phyloP scores from a whole-genome alignment of 495 filamentous ascomycete species.

The Talaromyces thailandensis region DNA sequence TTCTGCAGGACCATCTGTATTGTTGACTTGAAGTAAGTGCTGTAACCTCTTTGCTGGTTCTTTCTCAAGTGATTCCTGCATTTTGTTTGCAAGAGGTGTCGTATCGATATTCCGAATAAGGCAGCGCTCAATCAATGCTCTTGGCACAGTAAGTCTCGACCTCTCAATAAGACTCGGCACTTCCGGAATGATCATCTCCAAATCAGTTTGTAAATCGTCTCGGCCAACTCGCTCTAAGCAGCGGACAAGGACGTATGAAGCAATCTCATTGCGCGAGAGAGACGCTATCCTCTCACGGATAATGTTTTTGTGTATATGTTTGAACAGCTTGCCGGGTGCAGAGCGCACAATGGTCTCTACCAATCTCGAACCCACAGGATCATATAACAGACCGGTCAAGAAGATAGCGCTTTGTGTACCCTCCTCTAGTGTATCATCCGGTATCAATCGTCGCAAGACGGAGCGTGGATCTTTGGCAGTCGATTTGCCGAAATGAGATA shows the following conservation, averaged over 20 bases:
- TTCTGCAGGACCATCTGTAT: conserved; percentile 20
- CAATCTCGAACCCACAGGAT: conserved; percentile 78
- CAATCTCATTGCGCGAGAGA: conserved; percentile 79
- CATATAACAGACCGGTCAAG: conserved; percentile 78
- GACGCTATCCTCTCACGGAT: conserved; percentile 68
- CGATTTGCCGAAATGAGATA: conserved; percentile 58
- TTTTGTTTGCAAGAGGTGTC: conserved; percentile 46
- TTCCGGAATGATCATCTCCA: conserved; percentile 58
- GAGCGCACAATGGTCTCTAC: conserved; percentile 74
- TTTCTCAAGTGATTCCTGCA: conserved; percentile 49
- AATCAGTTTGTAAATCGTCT: conserved; percentile 66
- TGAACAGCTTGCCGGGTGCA: conserved; percentile 83
- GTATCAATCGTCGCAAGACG: conserved; percentile 51
- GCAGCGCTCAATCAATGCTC: conserved; percentile 75
- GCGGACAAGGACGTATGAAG: conserved; percentile 71
- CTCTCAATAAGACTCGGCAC: conserved; percentile 61
- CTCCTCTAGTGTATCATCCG: conserved; percentile 52
- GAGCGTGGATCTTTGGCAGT: conserved; percentile 50
- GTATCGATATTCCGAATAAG: conserved; percentile 55
- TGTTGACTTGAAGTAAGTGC: conserved; percentile 46
- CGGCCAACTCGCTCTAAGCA: conserved; percentile 75
- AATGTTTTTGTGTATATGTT: conserved; percentile 63
- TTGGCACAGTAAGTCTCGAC: conserved; percentile 67
- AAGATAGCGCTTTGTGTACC: conserved; percentile 56
- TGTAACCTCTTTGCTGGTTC: conserved; percentile 45